Evolutionary conservation across 805 yeast species (phyloP), one percentile per base, ranked within the genome.

Genomic region (Spencermartinsiella europaea): DNA sequence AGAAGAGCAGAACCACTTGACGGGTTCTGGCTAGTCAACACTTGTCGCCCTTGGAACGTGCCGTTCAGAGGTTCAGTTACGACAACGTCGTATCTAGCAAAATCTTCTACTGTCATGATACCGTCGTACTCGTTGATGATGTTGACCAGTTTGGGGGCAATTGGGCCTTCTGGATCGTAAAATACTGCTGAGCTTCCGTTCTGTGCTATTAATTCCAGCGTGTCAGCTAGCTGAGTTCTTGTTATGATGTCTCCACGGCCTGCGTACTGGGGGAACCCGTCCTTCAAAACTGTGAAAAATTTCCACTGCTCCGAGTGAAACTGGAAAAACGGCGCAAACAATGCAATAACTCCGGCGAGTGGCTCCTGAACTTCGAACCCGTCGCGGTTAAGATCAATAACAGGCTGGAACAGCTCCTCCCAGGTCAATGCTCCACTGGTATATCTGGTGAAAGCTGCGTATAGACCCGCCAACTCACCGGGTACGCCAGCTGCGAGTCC

Each of bases 401-500:
- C 93, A 0, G 97, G 97, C 54, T 74, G 71, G 5, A 91, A 64
- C 48, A 91, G 69, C 17, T 86, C 80, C 20, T 61, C 61, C 97
- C 98, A 91, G 1, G 74, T 56, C 5, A 86, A 61, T 3, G 70
- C 71, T 0, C 95, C 95, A 2, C 88, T 80, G 0, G 93, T 89
- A 57, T 81, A 91, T 12, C 63, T 52, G 25, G 64, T 54, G 63
- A 67, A 78, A 34, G 91, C 67, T 37, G 72, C 75, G 56, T 83
- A 79, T n/a, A 89, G 68, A 0, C 97, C 99, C 49, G 80, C 81
- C 40, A 91, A 57, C 62, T 91, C 98, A 8, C 99, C 99, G 0
- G 99, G 99, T 16, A 85, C 78, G 1, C 80, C 98, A 7, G 81
- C 79, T 0, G 96, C 87, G n/a, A 88, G 67, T 0, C 97, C 99